phyloP scores from a whole-genome alignment of 1,284 basidiomycete genomes.

The Hymenochaete sp. region DNA sequence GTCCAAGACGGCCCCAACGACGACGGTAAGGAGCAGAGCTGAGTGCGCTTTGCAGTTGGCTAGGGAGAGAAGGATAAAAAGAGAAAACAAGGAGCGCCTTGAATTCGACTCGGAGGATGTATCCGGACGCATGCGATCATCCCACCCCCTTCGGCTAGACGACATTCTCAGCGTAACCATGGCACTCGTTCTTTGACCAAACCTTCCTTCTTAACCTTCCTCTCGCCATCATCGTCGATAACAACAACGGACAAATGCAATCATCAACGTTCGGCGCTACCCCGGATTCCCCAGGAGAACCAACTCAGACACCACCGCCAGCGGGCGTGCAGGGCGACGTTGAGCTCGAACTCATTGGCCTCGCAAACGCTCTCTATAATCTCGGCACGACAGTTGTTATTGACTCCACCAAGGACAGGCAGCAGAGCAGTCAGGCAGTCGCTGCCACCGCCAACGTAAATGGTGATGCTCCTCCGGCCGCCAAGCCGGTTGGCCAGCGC shows the following conservation, averaged over 20 bases:
- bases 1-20: too few relatives aligned
- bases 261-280: constrained; percentile 27
- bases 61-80: not conserved
- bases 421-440: too few relatives aligned
- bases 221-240: too few relatives aligned
- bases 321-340: constrained; percentile 59
- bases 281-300: constrained; percentile 57
- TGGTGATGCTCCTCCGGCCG: constrained; percentile 19
- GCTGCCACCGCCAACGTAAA: constrained; percentile 37
- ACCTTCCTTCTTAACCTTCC: too few relatives aligned
- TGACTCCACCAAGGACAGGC: constrained; percentile 67
- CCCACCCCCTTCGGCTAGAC: too few relatives aligned
- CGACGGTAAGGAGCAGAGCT: not conserved
- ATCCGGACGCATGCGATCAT: too few relatives aligned
- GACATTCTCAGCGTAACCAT: too few relatives aligned
- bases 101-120: too few relatives aligned
- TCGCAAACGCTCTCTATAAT: constrained; percentile 68
- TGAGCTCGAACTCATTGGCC: constrained; percentile 63
- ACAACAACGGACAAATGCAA: too few relatives aligned
- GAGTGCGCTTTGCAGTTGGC: not conserved
- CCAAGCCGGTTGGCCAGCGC: constrained; percentile 16
- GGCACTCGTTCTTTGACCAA: too few relatives aligned
- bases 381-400: constrained; percentile 70
- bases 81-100: too few relatives aligned
- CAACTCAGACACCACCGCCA: constrained; percentile 62